Percentiles rank a stretch among this genome's conserved stretches.
Conservation (phyloP, 2,329 filamentous ascomycete species). For the Akanthomyces muscarius region DNA sequence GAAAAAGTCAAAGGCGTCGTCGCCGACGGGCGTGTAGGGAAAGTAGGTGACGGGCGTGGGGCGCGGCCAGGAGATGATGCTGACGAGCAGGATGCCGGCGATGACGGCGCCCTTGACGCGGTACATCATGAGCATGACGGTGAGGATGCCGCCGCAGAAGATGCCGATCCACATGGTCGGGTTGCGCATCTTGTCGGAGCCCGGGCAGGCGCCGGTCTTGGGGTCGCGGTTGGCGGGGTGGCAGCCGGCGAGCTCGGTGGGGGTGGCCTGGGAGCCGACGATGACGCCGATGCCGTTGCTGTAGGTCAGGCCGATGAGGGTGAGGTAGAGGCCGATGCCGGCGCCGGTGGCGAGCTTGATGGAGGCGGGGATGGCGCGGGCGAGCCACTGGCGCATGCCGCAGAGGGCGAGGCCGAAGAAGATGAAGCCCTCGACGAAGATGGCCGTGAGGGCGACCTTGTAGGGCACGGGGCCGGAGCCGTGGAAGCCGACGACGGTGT, state of each 20-base stretch:
- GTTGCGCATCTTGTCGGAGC: constrained; percentile 69
- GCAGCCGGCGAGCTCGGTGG: constrained; percentile 73
- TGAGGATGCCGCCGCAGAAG: constrained; percentile 79
- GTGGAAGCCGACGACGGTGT: constrained; percentile 69
- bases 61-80: constrained; percentile 84
- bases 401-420: constrained; percentile 77
- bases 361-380: constrained; percentile 73
- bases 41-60: constrained; percentile 75
- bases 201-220: constrained; percentile 55
- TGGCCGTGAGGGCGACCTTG: constrained; percentile 72
- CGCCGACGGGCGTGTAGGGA: constrained; percentile 64
- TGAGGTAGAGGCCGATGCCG: constrained; percentile 80
- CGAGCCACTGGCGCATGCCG: constrained; percentile 84
- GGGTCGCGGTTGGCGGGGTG: constrained; percentile 36
- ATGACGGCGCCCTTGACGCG: constrained; percentile 85
- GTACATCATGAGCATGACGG: constrained; percentile 77
- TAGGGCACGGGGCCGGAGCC: constrained; percentile 72
- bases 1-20: constrained; percentile 78
- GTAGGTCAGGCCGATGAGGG: constrained; percentile 72
- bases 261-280: constrained; percentile 63
- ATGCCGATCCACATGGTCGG: constrained; percentile 86
- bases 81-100: constrained; percentile 75
- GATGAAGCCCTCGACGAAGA: constrained; percentile 84
- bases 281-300: constrained; percentile 77
- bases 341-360: constrained; percentile 86